Conservation (phyloP, 805 yeast species). For the Saturnispora mendoncae region DNA sequence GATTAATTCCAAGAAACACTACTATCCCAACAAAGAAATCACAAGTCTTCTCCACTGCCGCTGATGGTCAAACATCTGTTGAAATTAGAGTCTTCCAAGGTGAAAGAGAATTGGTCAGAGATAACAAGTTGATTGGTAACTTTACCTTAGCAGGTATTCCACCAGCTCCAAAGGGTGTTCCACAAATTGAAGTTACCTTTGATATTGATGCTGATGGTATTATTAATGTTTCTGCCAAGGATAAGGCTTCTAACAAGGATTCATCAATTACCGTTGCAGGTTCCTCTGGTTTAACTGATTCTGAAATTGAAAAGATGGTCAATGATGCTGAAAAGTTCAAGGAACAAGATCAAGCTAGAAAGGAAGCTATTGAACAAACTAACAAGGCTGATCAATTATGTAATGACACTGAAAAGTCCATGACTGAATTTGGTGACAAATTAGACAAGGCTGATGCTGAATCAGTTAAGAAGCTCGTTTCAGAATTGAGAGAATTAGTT, state of each 20-base stretch:
- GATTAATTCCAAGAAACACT: slow-evolving; percentile 86
- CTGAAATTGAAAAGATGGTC: slow-evolving; percentile 55
- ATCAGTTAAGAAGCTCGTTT: slow-evolving; percentile 44
- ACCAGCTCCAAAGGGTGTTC: slow-evolving; percentile 92
- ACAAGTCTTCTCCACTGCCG: slow-evolving; percentile 92
- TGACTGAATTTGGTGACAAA: slow-evolving; percentile 64
- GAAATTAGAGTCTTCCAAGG: slow-evolving; percentile 99
- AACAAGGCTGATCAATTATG: slow-evolving; percentile 70
- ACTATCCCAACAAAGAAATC: slow-evolving; percentile 96
- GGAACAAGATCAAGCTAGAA: slow-evolving; percentile 49
- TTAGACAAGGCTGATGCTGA: slow-evolving; percentile 42
- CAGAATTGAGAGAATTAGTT: slow-evolving; percentile 54
- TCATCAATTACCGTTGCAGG: slow-evolving; percentile 69
- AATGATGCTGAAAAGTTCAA: slow-evolving; percentile 58
- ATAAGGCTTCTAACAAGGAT: slow-evolving; percentile 69
- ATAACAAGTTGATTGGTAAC: slow-evolving; percentile 95
- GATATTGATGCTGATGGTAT: slow-evolving; percentile 95
- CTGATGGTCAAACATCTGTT: slow-evolving; percentile 93
- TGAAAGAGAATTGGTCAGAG: slow-evolving; percentile 97
- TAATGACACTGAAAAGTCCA: slow-evolving; percentile 82
- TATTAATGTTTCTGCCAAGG: slow-evolving; percentile 74
- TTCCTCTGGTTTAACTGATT: slow-evolving; percentile 59
- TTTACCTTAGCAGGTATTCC: slow-evolving; percentile 92
- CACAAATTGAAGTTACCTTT: slow-evolving; percentile 89
- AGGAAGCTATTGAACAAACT: slow-evolving; percentile 61